A percentile compares a stretch with the other conserved stretches of the same genome.
phyloP scores from a whole-genome alignment of 352 stramenopile species.

The Sclerospora graminicola region DNA sequence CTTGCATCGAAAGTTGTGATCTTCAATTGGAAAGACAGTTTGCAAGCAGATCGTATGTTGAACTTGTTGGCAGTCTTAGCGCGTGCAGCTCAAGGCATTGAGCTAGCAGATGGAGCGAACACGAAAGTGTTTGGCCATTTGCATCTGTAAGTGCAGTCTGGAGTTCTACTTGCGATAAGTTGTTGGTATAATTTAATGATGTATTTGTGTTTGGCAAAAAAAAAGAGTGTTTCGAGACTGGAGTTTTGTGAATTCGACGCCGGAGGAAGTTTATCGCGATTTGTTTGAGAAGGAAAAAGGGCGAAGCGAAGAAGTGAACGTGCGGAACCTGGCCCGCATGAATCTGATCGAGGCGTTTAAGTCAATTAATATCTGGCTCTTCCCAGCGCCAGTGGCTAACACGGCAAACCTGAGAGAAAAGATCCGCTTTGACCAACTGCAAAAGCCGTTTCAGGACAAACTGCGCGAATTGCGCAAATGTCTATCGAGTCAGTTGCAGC shows the following conservation, averaged over 20 bases:
- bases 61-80: conserved; percentile 75
- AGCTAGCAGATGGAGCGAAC: conserved; percentile 62
- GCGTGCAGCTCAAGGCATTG: conserved; percentile 70
- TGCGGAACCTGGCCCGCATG: conserved; percentile 65
- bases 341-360: conserved; percentile 76
- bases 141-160: conserved; percentile 50
- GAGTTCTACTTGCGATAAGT: not conserved
- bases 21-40: conserved; percentile 87
- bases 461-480: conserved; percentile 61
- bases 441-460: conserved; percentile 67
- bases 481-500: conserved; percentile 55
- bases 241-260: conserved; percentile 81
- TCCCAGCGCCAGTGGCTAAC: conserved; percentile 67
- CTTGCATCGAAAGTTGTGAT: conserved; percentile 79
- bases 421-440: conserved; percentile 79
- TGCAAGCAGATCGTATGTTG: conserved; percentile 78
- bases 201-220: not conserved
- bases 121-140: conserved; percentile 83
- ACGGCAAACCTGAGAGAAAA: conserved; percentile 71
- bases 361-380: conserved; percentile 83
- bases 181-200: not conserved
- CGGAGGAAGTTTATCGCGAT: conserved; percentile 68
- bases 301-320: conserved; percentile 65
- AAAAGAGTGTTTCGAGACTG: conserved; percentile 82
- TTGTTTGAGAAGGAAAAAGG: conserved; percentile 80